phyloP scores from a whole-genome alignment of 2,329 filamentous ascomycete genomes.

The Nemania serpens region DNA sequence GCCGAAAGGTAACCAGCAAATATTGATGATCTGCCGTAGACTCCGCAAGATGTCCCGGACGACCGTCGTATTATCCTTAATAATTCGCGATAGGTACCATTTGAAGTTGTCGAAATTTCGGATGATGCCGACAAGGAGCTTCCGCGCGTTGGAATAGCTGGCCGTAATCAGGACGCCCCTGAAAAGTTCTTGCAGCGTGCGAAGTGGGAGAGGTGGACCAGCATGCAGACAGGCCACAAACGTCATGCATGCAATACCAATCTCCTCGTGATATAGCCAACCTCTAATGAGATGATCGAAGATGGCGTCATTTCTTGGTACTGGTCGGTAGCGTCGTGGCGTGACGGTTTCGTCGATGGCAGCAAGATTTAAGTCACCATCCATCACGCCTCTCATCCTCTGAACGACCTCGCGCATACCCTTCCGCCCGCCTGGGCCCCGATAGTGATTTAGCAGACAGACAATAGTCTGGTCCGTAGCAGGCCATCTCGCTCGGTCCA shows the following conservation, averaged over 20 bases:
- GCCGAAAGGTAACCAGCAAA: conserved; percentile 32
- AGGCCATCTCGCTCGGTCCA: conserved; percentile 48
- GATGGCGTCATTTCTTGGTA: conserved; percentile 45
- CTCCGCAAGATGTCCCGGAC: conserved; percentile 30
- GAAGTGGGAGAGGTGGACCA: conserved; percentile 27
- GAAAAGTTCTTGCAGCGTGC: conserved; percentile 37
- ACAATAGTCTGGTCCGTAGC: conserved; percentile 56
- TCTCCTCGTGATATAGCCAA: conserved; percentile 51
- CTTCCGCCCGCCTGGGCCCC: conserved; percentile 46
- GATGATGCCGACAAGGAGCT: conserved; percentile 34
- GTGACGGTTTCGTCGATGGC: conserved; percentile 39
- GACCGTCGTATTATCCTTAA: conserved; percentile 24
- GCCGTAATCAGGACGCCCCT: conserved; percentile 31
- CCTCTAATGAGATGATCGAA: conserved; percentile 54
- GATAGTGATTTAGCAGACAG: conserved; percentile 57
- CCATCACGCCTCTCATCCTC: conserved; percentile 50
- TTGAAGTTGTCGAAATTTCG: conserved; percentile 32
- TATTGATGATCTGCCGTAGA: conserved; percentile 34
- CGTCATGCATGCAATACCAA: conserved; percentile 35
- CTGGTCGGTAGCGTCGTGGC: conserved; percentile 45
- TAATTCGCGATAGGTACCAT: conserved; percentile 26
- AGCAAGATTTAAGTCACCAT: conserved; percentile 37
- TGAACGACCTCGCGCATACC: conserved; percentile 52
- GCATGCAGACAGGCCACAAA: conserved; percentile 39
- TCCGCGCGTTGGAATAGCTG: conserved; percentile 32